Evolutionary conservation across 805 yeast genomes (phyloP).

Genomic region (Maudiozyma bulderi): DNA sequence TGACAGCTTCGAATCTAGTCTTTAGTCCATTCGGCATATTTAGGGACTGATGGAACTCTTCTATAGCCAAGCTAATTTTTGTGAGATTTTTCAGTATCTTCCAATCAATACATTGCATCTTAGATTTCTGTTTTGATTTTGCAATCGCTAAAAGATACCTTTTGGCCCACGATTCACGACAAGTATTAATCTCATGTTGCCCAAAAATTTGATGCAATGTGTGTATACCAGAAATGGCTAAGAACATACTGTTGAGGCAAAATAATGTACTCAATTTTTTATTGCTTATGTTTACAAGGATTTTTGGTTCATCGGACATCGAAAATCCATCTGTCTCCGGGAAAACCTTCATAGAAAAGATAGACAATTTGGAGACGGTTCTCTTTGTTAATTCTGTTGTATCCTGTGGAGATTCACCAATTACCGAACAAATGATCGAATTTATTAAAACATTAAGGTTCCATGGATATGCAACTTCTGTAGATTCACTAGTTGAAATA

Average conservation of each 20-base stretch:
- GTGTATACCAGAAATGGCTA: slow-evolving; percentile 36
- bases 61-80: slow-evolving; percentile 16
- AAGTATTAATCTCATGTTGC: slow-evolving; percentile 21
- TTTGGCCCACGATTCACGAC: slow-evolving; percentile 22
- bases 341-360: slow-evolving; percentile 14
- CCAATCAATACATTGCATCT: slow-evolving; percentile 11
- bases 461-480: slow-evolving; percentile 28
- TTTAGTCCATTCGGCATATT: slow-evolving; percentile 41
- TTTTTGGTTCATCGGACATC: slow-evolving; percentile 13
- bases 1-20: slow-evolving; percentile 37
- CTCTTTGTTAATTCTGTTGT: slow-evolving; percentile 21
- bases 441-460: slow-evolving; percentile 15
- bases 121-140: slow-evolving; percentile 11
- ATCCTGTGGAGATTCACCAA: slow-evolving; percentile 27
- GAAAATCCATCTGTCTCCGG: slow-evolving; percentile 20
- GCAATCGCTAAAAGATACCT: slow-evolving; percentile 16
- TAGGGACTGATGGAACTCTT: slow-evolving; percentile 20
- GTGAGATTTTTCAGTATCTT: slow-evolving; percentile 15
- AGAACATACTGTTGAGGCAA: slow-evolving; percentile 37
- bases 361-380: slow-evolving; percentile 27
- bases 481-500: slow-evolving; percentile 24
- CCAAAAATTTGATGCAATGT: slow-evolving; percentile 35
- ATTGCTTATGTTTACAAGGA: slow-evolving; percentile 19
- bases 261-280: slow-evolving; percentile 27
- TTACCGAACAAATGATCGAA: slow-evolving; percentile 20